Evolutionary conservation across 192 early-diverging fungal genomes (phyloP), one percentile per base, ranked within the genome.

Genomic region (Coemansia sp.): DNA sequence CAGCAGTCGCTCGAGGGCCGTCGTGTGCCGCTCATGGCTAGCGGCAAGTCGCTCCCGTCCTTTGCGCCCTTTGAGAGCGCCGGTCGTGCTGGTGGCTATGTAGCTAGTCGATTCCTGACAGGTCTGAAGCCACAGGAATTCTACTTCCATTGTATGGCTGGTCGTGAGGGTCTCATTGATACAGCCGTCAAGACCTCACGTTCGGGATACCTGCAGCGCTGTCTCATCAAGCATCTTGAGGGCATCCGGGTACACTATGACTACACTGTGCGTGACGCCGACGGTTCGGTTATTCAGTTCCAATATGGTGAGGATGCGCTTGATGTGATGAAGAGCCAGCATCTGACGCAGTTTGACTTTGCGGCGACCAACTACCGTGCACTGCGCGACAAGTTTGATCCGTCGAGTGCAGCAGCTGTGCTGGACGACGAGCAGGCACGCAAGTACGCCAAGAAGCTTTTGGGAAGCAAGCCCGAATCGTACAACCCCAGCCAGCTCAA

Each of bases 131-230:
- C 97, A 30, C 94, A 97, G 50, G 87, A 88, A 66, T 88, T 83
- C 68, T 88, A 86, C 70, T 91, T 89, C 80, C 88, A 92, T 73
- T 88, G 93, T 60, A 99, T 99, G 97, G 95, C 95, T 51, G 97
- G 97, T 61, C 89, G 97, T 74, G 97, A 99, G 81, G 97, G 97
- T 52, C 78, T 99, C n/a, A 98, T 99, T 49, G 97, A 99, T 80
- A 99, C 97, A 7, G 97, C 97, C 51, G 97, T 99, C 68, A 99
- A 99, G 80, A 99, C 97, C 0, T 94, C 95, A 38, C 87, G 93
- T 53, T 98, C 97, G 13, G 97, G 97, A 26, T 99, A 99, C 64
- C 74, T 99, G 52, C 97, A 99, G 72, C 90, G 97, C 63, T 98
- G 97, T 80, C 81, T 99, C 53, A 95, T 99, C 65, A 99, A 99